Evolutionary conservation across 2,329 filamentous ascomycete species (phyloP).

Genomic region (Aspergillaceae sp.): DNA sequence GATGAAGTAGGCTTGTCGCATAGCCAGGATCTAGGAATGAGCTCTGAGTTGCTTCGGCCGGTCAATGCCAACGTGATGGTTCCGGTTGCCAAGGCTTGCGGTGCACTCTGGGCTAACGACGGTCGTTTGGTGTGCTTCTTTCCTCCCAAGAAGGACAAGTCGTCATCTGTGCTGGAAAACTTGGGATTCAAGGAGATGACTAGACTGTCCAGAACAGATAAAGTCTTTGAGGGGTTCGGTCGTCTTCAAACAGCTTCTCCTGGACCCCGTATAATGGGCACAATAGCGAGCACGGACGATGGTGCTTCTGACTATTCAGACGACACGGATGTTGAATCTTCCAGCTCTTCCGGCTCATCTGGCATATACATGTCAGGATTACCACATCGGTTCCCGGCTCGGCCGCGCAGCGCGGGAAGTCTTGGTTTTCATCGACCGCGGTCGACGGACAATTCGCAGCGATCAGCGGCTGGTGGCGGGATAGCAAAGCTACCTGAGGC

Average conservation of each 20-base stretch:
- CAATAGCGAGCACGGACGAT: constrained; percentile 37
- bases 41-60: constrained; percentile 45
- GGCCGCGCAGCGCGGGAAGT: constrained; percentile 40
- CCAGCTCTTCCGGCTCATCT: constrained; percentile 41
- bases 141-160: constrained; percentile 44
- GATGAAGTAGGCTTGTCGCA: constrained; percentile 51
- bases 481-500: constrained; percentile 40
- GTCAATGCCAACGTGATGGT: constrained; percentile 56
- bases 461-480: constrained; percentile 48
- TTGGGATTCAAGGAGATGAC: constrained; percentile 42
- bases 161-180: constrained; percentile 42
- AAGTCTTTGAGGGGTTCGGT: constrained; percentile 57
- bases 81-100: constrained; percentile 51
- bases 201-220: constrained; percentile 40
- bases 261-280: constrained; percentile 33
- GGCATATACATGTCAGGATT: constrained; percentile 38
- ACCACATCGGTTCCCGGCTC: constrained; percentile 42
- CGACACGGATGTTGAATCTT: constrained; percentile 53
- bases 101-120: constrained; percentile 49
- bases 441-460: constrained; percentile 40
- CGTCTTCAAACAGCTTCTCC: constrained; percentile 47
- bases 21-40: constrained; percentile 38
- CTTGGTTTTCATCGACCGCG: constrained; percentile 50
- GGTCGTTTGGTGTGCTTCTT: constrained; percentile 53
- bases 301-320: constrained; percentile 40